Evolutionary conservation across 768 basidiomycete genomes (phyloP).

Genomic region (Hydnomerulius pinastri): DNA sequence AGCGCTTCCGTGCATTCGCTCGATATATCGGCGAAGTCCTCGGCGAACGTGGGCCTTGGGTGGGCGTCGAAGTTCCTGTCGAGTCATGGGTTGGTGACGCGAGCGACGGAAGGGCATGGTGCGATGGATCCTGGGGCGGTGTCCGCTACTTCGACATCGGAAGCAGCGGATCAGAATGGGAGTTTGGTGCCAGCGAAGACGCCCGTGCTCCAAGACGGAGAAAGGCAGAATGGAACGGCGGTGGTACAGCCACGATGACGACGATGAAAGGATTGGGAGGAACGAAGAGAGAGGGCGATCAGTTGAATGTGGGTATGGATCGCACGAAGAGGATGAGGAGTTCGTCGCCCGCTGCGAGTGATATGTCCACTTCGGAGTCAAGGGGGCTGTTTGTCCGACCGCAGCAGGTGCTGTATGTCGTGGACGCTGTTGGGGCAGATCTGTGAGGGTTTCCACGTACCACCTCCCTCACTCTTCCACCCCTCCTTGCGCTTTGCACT

Average conservation of each 20-base stretch:
- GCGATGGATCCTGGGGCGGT: conserved; percentile 83
- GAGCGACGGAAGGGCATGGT: conserved; percentile 73
- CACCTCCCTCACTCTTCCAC: too few species aligned
- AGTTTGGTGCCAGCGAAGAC: conserved; percentile 52
- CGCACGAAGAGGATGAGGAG: conserved; percentile 62
- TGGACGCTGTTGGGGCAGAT: conserved; percentile 76
- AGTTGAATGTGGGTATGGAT: conserved; percentile 40
- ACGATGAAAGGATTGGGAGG: conserved; percentile 38
- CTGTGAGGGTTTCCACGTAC: conserved; percentile 38
- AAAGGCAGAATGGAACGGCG: conserved; percentile 23
- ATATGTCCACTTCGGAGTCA: conserved; percentile 61
- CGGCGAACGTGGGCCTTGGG: conserved; percentile 84
- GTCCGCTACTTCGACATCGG: conserved; percentile 84
- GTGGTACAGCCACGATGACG: conserved; percentile 38
- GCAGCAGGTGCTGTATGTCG: conserved; percentile 84
- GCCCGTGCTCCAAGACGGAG: conserved; percentile 29
- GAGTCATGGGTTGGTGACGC: conserved; percentile 50
- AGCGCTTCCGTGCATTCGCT: conserved; percentile 84
- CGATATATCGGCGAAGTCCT: conserved; percentile 86
- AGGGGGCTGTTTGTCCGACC: conserved; percentile 81
- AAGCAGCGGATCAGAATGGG: conserved; percentile 58
- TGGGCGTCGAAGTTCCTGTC: conserved; percentile 87
- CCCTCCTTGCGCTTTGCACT: too few species aligned
- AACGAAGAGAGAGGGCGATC: conserved; percentile 60
- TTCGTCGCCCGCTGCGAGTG: conserved; percentile 65